These are phyloP conservation scores for Didymosphaeria variabile DNA, from an alignment of 2,329 filamentous ascomycete species.

Conservation along the genomic window DNA sequence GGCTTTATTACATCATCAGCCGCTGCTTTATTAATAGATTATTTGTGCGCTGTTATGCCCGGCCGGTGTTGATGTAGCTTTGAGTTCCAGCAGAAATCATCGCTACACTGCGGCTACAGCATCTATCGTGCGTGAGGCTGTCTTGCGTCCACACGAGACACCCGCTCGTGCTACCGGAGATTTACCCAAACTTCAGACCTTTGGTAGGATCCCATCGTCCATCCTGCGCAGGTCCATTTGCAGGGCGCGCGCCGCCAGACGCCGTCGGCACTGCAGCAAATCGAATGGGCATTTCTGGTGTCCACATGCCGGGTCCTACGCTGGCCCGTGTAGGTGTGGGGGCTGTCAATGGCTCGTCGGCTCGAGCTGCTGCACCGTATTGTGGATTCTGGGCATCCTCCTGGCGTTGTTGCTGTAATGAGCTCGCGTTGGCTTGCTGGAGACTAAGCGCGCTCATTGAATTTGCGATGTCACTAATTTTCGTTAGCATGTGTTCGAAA, in stretches of 20 bases:
- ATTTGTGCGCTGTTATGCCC: not conserved
- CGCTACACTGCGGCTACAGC: not conserved
- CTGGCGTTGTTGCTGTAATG: slow-evolving; percentile 56
- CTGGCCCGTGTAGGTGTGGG: slow-evolving; percentile 53
- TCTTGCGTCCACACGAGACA: slow-evolving; percentile 9
- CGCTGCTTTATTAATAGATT: slow-evolving; percentile 24
- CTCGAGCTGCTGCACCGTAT: slow-evolving; percentile 58
- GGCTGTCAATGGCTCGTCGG: slow-evolving; percentile 65
- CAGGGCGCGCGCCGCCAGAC: slow-evolving; percentile 40
- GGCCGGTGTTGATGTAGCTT: not conserved
- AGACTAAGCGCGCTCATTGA: slow-evolving; percentile 68
- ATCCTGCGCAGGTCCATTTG: slow-evolving; percentile 46
- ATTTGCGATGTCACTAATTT: slow-evolving; percentile 63
- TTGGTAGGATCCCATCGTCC: slow-evolving; percentile 52
- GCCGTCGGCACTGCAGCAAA: slow-evolving; percentile 65
- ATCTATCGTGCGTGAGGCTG: slow-evolving; percentile 1
- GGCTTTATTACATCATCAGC: slow-evolving; percentile 23
- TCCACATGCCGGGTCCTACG: slow-evolving; percentile 70
- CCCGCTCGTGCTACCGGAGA: slow-evolving; percentile 1
- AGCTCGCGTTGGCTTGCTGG: slow-evolving; percentile 51
- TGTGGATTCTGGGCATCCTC: slow-evolving; percentile 66
- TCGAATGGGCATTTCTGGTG: slow-evolving; percentile 80
- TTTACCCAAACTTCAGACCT: slow-evolving; percentile 51
- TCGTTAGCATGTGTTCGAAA: not conserved
- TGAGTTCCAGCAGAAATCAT: not conserved